These are phyloP conservation scores for Pythium apleroticum DNA, from an alignment of 352 stramenopile species.

Conservation along the genomic window DNA sequence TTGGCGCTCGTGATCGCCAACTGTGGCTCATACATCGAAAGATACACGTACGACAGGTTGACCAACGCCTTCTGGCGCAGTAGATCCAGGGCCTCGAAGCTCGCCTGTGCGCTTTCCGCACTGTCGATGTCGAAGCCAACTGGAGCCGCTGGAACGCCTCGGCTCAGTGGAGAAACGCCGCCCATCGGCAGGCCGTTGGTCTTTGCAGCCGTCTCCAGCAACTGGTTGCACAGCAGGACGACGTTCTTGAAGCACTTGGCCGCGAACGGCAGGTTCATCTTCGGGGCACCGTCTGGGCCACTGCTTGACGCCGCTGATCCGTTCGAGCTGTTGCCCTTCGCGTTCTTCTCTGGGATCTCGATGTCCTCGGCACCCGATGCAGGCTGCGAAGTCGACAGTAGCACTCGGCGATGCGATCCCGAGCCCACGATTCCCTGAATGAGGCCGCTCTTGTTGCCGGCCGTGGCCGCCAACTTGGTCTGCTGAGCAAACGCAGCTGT, in stretches of 20 bases:
- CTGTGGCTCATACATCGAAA: slow-evolving; percentile 90
- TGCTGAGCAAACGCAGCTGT: slow-evolving; percentile 82
- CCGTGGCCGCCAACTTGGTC: slow-evolving; percentile 48
- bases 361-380: slow-evolving; percentile 64
- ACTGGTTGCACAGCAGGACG: slow-evolving; percentile 77
- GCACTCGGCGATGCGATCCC: slow-evolving; percentile 75
- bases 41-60: slow-evolving; percentile 89
- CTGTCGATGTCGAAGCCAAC: slow-evolving; percentile 17
- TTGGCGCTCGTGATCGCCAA: slow-evolving; percentile 83
- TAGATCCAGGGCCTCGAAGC: slow-evolving; percentile 58
- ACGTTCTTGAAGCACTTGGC: slow-evolving; percentile 90
- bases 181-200: slow-evolving; percentile 19
- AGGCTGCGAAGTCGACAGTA: slow-evolving; percentile 73
- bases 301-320: slow-evolving; percentile 4
- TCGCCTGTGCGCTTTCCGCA: slow-evolving; percentile 34
- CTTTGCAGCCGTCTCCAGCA: slow-evolving; percentile 44
- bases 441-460: slow-evolving; percentile 80
- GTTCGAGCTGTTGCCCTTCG: slow-evolving; percentile 30
- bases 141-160: neutral
- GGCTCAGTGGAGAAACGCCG: slow-evolving; percentile 6
- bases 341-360: slow-evolving; percentile 61
- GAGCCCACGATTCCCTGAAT: slow-evolving; percentile 79
- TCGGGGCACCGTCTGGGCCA: slow-evolving; percentile 38
- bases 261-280: slow-evolving; percentile 84
- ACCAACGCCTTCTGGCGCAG: slow-evolving; percentile 85